phyloP scores from a whole-genome alignment of 495 filamentous ascomycete species.

The Aspergillus leporis region DNA sequence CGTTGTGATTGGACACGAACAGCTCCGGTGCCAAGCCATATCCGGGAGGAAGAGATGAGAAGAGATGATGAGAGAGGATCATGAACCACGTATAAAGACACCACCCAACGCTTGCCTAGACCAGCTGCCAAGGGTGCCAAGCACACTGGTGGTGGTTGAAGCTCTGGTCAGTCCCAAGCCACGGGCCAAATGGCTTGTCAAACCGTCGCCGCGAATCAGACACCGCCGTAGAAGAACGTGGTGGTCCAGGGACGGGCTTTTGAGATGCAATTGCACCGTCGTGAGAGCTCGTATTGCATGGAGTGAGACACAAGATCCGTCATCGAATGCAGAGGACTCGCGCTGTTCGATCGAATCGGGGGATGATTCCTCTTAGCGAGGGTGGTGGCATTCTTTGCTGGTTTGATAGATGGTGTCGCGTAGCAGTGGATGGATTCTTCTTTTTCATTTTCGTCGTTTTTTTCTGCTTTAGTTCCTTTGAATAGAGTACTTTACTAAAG shows the following conservation, averaged over 20 bases:
- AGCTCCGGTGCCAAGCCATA: background rate
- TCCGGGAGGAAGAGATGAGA: background rate
- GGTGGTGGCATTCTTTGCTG: too few relatives aligned
- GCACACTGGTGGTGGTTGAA: background rate
- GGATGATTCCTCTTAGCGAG: too few relatives aligned
- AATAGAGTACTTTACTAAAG: too few relatives aligned
- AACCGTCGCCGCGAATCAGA: constrained; percentile 6
- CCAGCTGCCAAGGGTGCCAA: background rate
- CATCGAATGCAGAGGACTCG: too few relatives aligned
- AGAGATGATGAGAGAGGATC: background rate
- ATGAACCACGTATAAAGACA: background rate
- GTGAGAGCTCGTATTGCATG: background rate
- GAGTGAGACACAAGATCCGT: too few relatives aligned
- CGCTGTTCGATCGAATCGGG: too few relatives aligned
- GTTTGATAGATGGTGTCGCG: too few relatives aligned
- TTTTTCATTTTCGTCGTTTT: too few relatives aligned
- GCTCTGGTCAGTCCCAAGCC: background rate
- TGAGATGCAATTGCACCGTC: background rate
- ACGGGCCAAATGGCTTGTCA: background rate
- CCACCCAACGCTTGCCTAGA: background rate
- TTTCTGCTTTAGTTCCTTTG: too few relatives aligned
- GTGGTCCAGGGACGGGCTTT: too few relatives aligned
- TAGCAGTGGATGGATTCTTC: too few relatives aligned
- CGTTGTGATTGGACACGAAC: background rate
- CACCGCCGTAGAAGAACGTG: constrained; percentile 1